These are phyloP conservation scores for Ceratobasidium sp. DNA, from an alignment of 1,284 basidiomycete species.

Conservation along the genomic window DNA sequence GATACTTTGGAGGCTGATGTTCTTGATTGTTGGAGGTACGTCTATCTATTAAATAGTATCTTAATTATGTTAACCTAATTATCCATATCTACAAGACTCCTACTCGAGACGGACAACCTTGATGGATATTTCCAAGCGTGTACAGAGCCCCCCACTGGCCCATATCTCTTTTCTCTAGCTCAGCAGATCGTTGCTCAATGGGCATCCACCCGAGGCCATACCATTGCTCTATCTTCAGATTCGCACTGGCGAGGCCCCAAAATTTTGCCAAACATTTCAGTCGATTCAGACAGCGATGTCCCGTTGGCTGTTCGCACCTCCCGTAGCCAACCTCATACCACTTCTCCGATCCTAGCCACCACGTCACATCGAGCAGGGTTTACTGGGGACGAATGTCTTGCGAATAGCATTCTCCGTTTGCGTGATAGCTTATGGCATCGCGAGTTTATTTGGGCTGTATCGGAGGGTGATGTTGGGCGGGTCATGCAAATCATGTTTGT, in stretches of 20 bases:
- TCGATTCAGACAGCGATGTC: too few relatives aligned
- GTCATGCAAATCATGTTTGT: conserved; percentile 12
- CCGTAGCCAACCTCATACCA: too few relatives aligned
- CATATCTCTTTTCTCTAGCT: background rate
- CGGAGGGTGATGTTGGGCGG: conserved; percentile 15
- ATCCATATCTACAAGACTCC: background rate
- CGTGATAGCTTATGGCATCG: background rate
- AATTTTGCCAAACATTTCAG: background rate
- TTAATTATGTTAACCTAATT: background rate
- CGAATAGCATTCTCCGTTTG: conserved; percentile 14
- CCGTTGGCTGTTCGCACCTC: too few relatives aligned
- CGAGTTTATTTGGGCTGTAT: background rate
- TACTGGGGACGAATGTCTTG: background rate
- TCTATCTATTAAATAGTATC: background rate
- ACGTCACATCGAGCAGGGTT: background rate
- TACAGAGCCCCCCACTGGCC: background rate
- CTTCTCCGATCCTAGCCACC: background rate
- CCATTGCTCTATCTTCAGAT: background rate
- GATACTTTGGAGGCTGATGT: conserved; percentile 20
- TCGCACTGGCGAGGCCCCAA: background rate
- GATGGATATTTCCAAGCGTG: background rate
- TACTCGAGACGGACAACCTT: background rate
- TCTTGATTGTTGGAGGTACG: conserved; percentile 15
- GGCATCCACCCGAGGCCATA: background rate
- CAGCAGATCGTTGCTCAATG: background rate